A percentile compares a stretch with the other conserved stretches of the same genome.
Evolutionary conservation across 78 protist species (phyloP).

Genomic region (Creolimax fragrantissima): DNA sequence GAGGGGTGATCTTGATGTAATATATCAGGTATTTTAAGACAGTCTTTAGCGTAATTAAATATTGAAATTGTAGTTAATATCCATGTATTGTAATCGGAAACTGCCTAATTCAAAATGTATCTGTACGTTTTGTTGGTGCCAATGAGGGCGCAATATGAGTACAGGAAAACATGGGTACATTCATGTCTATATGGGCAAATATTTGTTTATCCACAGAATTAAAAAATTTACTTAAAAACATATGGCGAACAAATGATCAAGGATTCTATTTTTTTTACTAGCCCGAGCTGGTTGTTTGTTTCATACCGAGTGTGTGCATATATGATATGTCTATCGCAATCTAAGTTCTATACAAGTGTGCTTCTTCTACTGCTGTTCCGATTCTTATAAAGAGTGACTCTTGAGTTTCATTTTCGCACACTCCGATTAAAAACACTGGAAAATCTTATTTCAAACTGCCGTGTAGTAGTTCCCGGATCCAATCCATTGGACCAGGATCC

Average conservation of each 20-base stretch:
- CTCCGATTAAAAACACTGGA: no score
- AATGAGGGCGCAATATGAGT: no score
- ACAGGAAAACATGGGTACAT: background rate
- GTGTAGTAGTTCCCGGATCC: no score
- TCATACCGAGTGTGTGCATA: no score
- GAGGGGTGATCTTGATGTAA: no score
- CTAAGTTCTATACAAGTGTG: background rate
- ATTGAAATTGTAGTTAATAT: background rate
- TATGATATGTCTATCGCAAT: background rate
- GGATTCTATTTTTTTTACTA: no score
- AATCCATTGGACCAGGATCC: no score
- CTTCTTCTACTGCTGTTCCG: background rate
- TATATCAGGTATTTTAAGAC: background rate
- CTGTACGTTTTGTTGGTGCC: no score
- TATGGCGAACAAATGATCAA: background rate
- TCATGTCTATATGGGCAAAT: background rate
- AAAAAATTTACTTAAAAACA: background rate
- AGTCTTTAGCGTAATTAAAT: background rate
- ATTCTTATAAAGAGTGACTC: background rate
- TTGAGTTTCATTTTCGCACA: no score
- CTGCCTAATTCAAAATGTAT: no score
- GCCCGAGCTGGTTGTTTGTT: no score
- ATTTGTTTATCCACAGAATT: background rate
- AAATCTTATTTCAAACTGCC: no score
- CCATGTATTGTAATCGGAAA: background rate